These are phyloP conservation scores for Neurospora sp. DNA, from an alignment of 495 filamentous ascomycete species.

Conservation along the genomic window DNA sequence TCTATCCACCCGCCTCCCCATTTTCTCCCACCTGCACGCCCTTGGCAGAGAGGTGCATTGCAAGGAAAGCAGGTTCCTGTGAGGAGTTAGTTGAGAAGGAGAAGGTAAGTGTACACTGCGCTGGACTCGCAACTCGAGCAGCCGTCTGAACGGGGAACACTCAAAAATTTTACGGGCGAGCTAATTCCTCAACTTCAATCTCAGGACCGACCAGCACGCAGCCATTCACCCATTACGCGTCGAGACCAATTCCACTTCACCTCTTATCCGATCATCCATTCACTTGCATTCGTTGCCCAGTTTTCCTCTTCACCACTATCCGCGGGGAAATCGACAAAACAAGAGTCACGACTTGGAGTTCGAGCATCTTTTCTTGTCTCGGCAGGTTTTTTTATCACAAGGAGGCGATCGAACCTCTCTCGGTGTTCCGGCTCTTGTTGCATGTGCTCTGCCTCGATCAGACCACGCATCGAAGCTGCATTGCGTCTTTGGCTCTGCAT, in stretches of 20 bases:
- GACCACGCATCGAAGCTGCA: neutral
- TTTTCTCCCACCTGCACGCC: constrained; percentile 11
- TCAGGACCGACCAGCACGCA: neutral
- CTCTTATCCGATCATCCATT: neutral
- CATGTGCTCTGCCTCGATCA: neutral
- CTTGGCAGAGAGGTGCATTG: neutral
- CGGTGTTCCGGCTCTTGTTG: neutral
- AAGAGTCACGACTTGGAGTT: neutral
- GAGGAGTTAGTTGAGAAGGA: neutral
- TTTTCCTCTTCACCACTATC: neutral
- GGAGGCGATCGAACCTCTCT: neutral
- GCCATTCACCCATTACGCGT: neutral
- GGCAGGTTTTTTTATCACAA: neutral
- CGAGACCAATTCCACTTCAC: neutral
- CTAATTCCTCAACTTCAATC: neutral
- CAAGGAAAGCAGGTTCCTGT: neutral
- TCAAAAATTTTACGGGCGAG: neutral
- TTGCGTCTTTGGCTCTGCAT: neutral
- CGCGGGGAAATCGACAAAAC: neutral
- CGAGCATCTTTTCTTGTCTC: neutral
- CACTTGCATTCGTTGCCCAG: neutral
- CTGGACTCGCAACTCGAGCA: neutral
- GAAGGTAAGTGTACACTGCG: neutral
- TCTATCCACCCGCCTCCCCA: constrained; percentile 25
- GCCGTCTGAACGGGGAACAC: neutral